A percentile compares a stretch with the other conserved stretches of the same genome.
These are phyloP conservation scores for Chlorella sp. DNA, from an alignment of 139 green algal genomes.

Conservation along the genomic window DNA sequence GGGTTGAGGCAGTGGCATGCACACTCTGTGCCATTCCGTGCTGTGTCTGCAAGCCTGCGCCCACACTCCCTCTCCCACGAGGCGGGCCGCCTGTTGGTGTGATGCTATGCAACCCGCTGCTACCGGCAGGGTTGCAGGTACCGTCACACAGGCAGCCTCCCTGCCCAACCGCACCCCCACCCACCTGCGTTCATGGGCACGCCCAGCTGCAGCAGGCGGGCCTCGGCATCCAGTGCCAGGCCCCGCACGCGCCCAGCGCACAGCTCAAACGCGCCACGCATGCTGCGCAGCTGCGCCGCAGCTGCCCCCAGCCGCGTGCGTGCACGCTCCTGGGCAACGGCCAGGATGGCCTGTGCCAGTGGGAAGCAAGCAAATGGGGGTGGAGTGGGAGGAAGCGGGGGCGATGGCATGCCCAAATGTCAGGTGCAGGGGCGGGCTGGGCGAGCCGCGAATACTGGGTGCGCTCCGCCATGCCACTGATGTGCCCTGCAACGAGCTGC, in stretches of 20 bases:
- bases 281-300: background rate
- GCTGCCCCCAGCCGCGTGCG: background rate
- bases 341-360: background rate
- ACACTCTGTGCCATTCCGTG: background rate
- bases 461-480: background rate
- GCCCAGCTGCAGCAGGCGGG: conserved; percentile 28
- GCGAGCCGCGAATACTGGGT: too few species aligned
- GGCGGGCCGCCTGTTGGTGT: too few species aligned
- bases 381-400: background rate
- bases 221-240: conserved; percentile 25
- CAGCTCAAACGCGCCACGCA: conserved; percentile 7
- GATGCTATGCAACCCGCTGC: background rate
- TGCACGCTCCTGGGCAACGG: background rate
- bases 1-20: background rate
- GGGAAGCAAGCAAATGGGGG: background rate
- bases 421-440: too few species aligned
- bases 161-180: background rate
- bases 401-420: too few species aligned
- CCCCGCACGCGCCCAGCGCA: conserved; percentile 15
- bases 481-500: background rate
- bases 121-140: background rate
- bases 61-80: too few species aligned
- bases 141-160: too few species aligned
- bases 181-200: conserved; percentile 40
- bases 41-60: background rate